Conservation (phyloP, 1,139 yeast genomes). For the Debaryomyces sp. region DNA sequence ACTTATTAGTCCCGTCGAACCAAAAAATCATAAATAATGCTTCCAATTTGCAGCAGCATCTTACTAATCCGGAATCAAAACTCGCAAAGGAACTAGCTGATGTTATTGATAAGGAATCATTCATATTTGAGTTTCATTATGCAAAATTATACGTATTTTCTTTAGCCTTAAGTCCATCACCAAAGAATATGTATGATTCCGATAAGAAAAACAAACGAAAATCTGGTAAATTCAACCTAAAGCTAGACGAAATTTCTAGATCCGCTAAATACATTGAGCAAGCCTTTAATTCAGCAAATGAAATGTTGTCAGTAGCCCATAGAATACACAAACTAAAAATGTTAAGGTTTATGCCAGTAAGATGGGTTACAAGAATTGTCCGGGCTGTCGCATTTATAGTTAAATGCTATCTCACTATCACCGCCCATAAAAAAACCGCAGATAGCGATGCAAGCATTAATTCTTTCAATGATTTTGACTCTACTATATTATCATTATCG, state of each 20-base stretch:
- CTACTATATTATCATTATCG: constrained; percentile 60
- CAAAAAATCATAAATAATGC: constrained; percentile 27
- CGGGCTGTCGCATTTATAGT: constrained; percentile 90
- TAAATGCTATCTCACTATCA: constrained; percentile 74
- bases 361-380: constrained; percentile 90
- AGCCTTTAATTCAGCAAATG: constrained; percentile 86
- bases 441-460: constrained; percentile 20
- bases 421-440: constrained; percentile 44
- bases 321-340: constrained; percentile 67
- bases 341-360: constrained; percentile 79
- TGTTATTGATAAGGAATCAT: constrained; percentile 64
- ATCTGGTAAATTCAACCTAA: constrained; percentile 34
- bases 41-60: constrained; percentile 31
- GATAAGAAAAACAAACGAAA: constrained; percentile 19
- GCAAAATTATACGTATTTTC: constrained; percentile 83
- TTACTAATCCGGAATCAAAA: constrained; percentile 41
- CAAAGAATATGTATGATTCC: constrained; percentile 22
- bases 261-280: constrained; percentile 78
- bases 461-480: constrained; percentile 41
- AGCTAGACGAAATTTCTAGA: constrained; percentile 70
- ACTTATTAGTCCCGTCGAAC: constrained; percentile 53
- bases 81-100: constrained; percentile 39
- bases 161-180: constrained; percentile 66
- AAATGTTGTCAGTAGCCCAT: constrained; percentile 70
- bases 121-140: constrained; percentile 82